Percentiles rank a stretch among this genome's conserved stretches.
These are phyloP conservation scores for Zasmidium citrigriseum DNA, from an alignment of 2,329 filamentous ascomycete species.

Conservation along the genomic window DNA sequence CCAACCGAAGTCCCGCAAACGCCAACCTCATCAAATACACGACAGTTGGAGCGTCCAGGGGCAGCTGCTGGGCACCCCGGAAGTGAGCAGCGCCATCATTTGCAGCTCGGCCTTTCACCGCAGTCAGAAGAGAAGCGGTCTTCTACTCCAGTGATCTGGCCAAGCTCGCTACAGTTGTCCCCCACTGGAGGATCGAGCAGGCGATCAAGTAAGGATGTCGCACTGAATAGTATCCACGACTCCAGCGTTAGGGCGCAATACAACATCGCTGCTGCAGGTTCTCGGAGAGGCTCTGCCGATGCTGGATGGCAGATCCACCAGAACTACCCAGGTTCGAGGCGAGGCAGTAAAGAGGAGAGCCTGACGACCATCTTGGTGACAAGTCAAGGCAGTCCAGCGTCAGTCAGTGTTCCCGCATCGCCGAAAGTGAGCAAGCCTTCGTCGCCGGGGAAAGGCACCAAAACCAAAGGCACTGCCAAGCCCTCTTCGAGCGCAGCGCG, in stretches of 20 bases:
- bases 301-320: constrained; percentile 35
- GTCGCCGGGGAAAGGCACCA: constrained; percentile 17
- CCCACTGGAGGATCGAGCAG: constrained; percentile 28
- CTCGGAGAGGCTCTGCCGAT: constrained; percentile 38
- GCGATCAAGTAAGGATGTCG: constrained; percentile 39
- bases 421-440: constrained; percentile 19
- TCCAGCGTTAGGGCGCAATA: constrained; percentile 31
- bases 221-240: constrained; percentile 37
- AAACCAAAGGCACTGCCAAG: constrained; percentile 10
- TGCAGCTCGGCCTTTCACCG: constrained; percentile 20
- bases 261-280: constrained; percentile 26
- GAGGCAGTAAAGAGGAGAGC: constrained; percentile 38
- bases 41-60: constrained; percentile 17
- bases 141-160: constrained; percentile 27
- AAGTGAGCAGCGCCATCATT: constrained; percentile 27
- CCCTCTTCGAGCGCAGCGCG: constrained; percentile 15
- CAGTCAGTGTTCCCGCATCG: constrained; percentile 25
- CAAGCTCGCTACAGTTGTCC: constrained; percentile 24
- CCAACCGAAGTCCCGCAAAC: constrained; percentile 21
- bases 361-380: constrained; percentile 38
- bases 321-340: constrained; percentile 33
- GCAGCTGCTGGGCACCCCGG: constrained; percentile 24
- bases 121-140: constrained; percentile 26
- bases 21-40: constrained; percentile 23
- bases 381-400: constrained; percentile 29